Conservation (phyloP, 2,329 filamentous ascomycete genomes). For the Paecilomyces dactylethromorphus region DNA sequence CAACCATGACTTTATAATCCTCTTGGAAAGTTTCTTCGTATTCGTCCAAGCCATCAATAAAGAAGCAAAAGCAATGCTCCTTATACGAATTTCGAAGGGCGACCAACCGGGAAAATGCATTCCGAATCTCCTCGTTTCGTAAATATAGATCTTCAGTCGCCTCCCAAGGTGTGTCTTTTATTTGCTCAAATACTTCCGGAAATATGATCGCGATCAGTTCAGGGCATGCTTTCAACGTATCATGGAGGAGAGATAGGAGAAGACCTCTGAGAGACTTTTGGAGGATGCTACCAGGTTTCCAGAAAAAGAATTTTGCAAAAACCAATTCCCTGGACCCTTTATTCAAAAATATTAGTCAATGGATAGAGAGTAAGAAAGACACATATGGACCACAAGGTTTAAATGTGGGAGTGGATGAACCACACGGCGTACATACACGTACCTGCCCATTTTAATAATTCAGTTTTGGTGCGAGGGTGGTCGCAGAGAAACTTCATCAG, state of each 20-base stretch:
- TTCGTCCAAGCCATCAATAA: constrained; percentile 3
- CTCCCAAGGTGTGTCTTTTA: neutral
- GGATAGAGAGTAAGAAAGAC: too few relatives aligned
- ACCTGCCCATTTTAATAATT: neutral
- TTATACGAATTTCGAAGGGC: neutral
- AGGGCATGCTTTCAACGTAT: neutral
- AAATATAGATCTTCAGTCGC: neutral
- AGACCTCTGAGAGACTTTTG: constrained; percentile 5
- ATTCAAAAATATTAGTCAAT: too few relatives aligned
- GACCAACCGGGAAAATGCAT: neutral
- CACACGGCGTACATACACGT: neutral
- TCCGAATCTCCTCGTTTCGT: neutral
- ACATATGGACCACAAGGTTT: too few relatives aligned
- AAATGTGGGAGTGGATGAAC: neutral
- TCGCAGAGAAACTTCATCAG: neutral
- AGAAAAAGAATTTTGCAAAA: constrained; percentile 8
- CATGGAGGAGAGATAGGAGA: constrained; percentile 3
- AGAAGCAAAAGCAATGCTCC: constrained; percentile 3
- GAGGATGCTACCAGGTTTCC: constrained; percentile 1
- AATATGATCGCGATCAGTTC: neutral
- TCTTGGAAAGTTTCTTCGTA: neutral
- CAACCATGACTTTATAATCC: neutral
- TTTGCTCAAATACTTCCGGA: neutral
- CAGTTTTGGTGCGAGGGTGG: neutral
- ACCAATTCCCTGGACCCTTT: neutral